These are phyloP conservation scores for Alternaria solani DNA, from an alignment of 2,329 filamentous ascomycete genomes.

Conservation along the genomic window DNA sequence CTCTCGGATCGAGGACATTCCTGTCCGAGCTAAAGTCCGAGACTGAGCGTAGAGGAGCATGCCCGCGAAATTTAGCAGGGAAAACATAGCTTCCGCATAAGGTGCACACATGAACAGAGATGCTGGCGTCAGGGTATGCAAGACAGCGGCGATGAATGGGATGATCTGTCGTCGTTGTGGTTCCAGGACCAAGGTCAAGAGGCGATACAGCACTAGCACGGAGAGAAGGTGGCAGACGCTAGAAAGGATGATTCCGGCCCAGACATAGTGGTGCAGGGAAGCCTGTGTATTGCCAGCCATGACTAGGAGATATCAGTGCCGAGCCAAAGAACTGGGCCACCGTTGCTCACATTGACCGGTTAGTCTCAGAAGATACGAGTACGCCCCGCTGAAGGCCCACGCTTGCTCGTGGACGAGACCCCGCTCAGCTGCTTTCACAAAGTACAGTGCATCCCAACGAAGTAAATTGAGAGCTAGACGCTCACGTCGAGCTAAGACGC, in stretches of 20 bases:
- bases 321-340: constrained; percentile 6
- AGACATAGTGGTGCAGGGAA: constrained; percentile 41
- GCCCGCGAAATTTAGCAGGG: constrained; percentile 78
- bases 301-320: constrained; percentile 47
- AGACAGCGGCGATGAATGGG: constrained; percentile 71
- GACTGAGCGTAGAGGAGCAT: constrained; percentile 71
- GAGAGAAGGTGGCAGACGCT: constrained; percentile 80
- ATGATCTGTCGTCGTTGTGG: constrained; percentile 51
- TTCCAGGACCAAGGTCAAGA: constrained; percentile 64
- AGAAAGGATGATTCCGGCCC: constrained; percentile 72
- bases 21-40: constrained; percentile 14
- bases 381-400: constrained; percentile 78
- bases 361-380: constrained; percentile 56
- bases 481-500: constrained; percentile 24
- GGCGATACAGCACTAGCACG: constrained; percentile 73
- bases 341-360: constrained; percentile 52
- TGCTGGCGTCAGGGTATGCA: constrained; percentile 87
- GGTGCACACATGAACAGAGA: constrained; percentile 90
- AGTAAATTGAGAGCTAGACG: constrained; percentile 66
- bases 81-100: constrained; percentile 82
- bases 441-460: constrained; percentile 86
- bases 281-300: constrained; percentile 23
- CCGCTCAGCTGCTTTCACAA: constrained; percentile 66
- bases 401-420: constrained; percentile 82
- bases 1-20: constrained; percentile 43